Conservation (phyloP, 2,329 filamentous ascomycete species). For the Amauroascus niger region DNA sequence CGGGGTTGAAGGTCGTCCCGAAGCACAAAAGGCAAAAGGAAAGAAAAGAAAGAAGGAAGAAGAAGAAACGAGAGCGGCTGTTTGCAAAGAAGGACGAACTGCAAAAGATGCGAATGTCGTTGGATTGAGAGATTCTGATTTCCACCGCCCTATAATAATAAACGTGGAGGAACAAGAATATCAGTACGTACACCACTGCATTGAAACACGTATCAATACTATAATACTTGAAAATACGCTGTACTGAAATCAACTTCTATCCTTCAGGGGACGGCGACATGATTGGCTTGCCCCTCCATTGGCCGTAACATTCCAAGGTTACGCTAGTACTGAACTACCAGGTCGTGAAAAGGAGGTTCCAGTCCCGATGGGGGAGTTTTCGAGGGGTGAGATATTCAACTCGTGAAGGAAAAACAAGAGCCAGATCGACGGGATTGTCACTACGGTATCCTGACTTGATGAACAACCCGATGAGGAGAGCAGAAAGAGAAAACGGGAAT, state of each 20-base stretch:
- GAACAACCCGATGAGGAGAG: too few relatives aligned
- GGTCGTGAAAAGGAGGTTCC: too few relatives aligned
- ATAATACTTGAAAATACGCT: neutral
- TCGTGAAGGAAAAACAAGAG: too few relatives aligned
- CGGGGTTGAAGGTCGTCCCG: neutral
- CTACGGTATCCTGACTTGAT: too few relatives aligned
- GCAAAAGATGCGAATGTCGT: conserved; percentile 3
- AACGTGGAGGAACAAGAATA: conserved; percentile 1
- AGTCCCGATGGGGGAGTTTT: too few relatives aligned
- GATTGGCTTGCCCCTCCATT: neutral
- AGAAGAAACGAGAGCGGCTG: neutral
- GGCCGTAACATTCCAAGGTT: neutral
- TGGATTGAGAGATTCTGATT: conserved; percentile 4
- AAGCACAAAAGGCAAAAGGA: too few relatives aligned
- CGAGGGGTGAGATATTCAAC: too few relatives aligned
- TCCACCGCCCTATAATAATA: neutral
- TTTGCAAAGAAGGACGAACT: neutral
- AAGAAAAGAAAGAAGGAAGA: too few relatives aligned
- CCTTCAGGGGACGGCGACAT: neutral
- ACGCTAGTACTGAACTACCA: neutral
- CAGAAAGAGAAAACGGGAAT: too few relatives aligned
- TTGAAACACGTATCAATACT: conserved; percentile 9
- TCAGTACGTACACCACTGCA: neutral
- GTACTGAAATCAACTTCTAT: neutral
- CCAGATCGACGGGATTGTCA: too few relatives aligned